Conservation (phyloP, 2,329 filamentous ascomycete species). For the Biscogniauxia marginata region DNA sequence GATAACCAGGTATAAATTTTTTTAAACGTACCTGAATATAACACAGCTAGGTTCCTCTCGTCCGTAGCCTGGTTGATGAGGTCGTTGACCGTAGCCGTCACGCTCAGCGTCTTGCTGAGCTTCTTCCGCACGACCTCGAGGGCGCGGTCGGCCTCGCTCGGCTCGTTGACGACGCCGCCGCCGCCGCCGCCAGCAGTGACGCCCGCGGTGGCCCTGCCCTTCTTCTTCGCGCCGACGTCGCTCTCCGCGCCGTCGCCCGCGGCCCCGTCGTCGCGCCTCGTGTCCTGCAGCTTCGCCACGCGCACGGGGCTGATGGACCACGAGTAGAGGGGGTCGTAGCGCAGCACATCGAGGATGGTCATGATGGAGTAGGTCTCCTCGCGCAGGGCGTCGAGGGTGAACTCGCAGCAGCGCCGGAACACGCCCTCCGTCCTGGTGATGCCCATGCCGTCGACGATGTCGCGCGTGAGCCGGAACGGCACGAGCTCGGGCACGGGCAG, state of each 20-base stretch:
- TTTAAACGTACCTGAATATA: constrained; percentile 71
- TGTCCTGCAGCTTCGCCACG: constrained; percentile 63
- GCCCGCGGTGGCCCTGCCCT: constrained; percentile 24
- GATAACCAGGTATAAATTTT: neutral
- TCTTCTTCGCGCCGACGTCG: constrained; percentile 42
- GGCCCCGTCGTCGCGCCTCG: constrained; percentile 46
- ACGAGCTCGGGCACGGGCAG: constrained; percentile 93
- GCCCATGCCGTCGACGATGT: constrained; percentile 96
- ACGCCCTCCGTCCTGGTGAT: constrained; percentile 93
- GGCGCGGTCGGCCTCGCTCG: constrained; percentile 81
- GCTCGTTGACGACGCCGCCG: constrained; percentile 50
- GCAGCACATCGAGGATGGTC: constrained; percentile 94
- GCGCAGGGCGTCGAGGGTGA: constrained; percentile 90
- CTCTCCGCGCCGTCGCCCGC: constrained; percentile 35
- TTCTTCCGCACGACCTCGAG: constrained; percentile 95
- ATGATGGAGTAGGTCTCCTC: constrained; percentile 96
- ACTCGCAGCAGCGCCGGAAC: constrained; percentile 97
- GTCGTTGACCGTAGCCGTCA: constrained; percentile 93
- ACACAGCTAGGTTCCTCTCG: constrained; percentile 83
- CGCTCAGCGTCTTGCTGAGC: constrained; percentile 87
- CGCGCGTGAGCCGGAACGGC: constrained; percentile 89
- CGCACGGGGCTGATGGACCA: constrained; percentile 83
- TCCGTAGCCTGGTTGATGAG: constrained; percentile 95
- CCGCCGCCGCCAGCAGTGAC: constrained; percentile 17
- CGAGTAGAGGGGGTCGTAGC: constrained; percentile 95